Conservation (phyloP, 306 rosid species). For the Lablab purpureus region DNA sequence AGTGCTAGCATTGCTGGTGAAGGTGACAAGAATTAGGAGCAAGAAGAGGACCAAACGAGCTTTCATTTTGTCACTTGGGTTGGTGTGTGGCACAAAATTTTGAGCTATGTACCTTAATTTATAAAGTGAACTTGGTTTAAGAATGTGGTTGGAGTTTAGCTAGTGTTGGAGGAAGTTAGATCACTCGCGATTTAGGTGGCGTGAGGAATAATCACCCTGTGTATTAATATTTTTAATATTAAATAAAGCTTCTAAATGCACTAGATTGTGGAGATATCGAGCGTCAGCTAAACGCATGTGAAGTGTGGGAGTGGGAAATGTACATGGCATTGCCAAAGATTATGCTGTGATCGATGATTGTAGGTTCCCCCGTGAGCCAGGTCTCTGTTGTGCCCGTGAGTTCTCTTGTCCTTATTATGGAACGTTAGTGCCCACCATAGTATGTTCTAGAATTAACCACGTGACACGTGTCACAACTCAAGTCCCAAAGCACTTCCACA, state of each 20-base stretch:
- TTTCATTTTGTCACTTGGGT: slow-evolving; percentile 48
- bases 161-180: neutral
- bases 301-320: slow-evolving; percentile 15
- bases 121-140: slow-evolving; percentile 19
- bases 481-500: neutral
- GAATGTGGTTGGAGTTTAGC: slow-evolving; percentile 16
- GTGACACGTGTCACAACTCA: slow-evolving; percentile 37
- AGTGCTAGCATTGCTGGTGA: slow-evolving; percentile 25
- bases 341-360: slow-evolving; percentile 36
- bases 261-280: neutral
- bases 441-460: slow-evolving; percentile 41
- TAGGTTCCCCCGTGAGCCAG: slow-evolving; percentile 50
- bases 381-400: slow-evolving; percentile 52
- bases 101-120: slow-evolving; percentile 36
- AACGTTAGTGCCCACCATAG: slow-evolving; percentile 43
- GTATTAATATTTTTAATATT: slow-evolving; percentile 18
- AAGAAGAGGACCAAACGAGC: slow-evolving; percentile 39
- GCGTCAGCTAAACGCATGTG: neutral
- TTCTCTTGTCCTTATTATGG: slow-evolving; percentile 37
- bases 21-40: slow-evolving; percentile 29
- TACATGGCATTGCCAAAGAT: neutral
- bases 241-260: neutral
- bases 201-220: slow-evolving; percentile 30
- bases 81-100: slow-evolving; percentile 36
- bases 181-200: neutral